Evolutionary conservation across 2,329 filamentous ascomycete species (phyloP).

Genomic region (Atkinsonella hypoxylon): DNA sequence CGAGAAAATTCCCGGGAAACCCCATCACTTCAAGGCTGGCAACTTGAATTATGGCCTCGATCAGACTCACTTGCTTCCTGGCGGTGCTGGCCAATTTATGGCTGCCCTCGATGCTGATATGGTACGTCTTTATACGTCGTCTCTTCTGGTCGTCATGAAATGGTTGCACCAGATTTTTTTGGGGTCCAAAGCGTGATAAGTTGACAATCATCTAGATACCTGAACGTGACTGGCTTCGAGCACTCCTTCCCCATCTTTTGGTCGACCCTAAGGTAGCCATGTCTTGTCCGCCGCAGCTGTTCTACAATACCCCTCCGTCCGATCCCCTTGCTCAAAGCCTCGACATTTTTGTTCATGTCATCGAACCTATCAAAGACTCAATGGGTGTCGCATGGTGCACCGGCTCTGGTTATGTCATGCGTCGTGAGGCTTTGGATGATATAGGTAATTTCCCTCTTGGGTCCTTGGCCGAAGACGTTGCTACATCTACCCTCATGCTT

Average conservation of each 20-base stretch:
- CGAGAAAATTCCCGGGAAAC: constrained; percentile 33
- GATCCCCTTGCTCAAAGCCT: constrained; percentile 48
- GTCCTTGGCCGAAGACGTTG: constrained; percentile 48
- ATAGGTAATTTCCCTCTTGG: constrained; percentile 51
- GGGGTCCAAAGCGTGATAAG: too few relatives aligned
- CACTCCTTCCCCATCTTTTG: constrained; percentile 47
- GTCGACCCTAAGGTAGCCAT: constrained; percentile 43
- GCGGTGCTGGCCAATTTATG: constrained; percentile 44
- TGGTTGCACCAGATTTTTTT: background rate
- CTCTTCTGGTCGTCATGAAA: background rate
- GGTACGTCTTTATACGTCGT: constrained; percentile 21
- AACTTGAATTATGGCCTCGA: constrained; percentile 51
- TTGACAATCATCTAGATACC: constrained; percentile 33
- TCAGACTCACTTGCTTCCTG: constrained; percentile 35
- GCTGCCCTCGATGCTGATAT: constrained; percentile 57
- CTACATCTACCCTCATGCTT: constrained; percentile 45
- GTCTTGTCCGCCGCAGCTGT: constrained; percentile 49
- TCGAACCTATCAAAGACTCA: constrained; percentile 37
- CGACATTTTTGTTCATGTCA: constrained; percentile 44
- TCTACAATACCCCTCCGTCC: constrained; percentile 48
- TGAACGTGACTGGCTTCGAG: constrained; percentile 46
- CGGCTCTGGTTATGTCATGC: constrained; percentile 50
- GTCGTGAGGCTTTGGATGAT: constrained; percentile 45
- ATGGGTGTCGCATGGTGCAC: constrained; percentile 49
- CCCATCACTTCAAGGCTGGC: constrained; percentile 51